These are phyloP conservation scores for Rhodotorula diobovata DNA, from an alignment of 768 basidiomycete genomes.

Conservation along the genomic window DNA sequence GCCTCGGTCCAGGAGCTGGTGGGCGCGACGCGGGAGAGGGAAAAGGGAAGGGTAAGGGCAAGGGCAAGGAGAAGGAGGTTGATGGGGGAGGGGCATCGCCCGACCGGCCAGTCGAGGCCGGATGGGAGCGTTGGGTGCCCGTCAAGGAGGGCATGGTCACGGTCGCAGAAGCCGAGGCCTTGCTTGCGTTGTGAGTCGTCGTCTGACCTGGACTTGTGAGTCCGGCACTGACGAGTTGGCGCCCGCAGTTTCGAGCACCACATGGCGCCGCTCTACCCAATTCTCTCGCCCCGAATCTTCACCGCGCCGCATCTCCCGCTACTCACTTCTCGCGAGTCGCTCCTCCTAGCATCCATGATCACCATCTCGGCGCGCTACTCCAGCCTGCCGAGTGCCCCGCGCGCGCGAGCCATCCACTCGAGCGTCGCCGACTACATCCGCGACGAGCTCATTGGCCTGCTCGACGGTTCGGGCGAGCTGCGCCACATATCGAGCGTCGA, in stretches of 20 bases:
- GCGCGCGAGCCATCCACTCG: constrained; percentile 25
- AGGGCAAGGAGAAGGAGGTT: constrained; percentile 8
- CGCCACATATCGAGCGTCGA: constrained; percentile 40
- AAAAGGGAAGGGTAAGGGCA: neutral
- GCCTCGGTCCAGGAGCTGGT: neutral
- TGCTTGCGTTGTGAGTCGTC: constrained; percentile 21
- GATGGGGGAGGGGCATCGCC: neutral
- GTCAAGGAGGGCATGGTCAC: constrained; percentile 25
- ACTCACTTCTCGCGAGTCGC: constrained; percentile 34
- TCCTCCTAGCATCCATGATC: constrained; percentile 35
- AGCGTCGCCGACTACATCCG: constrained; percentile 26
- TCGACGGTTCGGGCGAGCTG: constrained; percentile 34
- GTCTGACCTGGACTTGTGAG: neutral
- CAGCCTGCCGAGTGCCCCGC: constrained; percentile 13
- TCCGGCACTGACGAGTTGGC: neutral
- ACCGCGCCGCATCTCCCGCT: constrained; percentile 15
- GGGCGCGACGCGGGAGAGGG: neutral
- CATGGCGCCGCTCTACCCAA: constrained; percentile 32
- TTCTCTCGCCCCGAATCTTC: constrained; percentile 32
- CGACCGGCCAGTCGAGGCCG: neutral
- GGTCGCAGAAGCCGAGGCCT: constrained; percentile 16
- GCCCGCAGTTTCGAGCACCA: constrained; percentile 26
- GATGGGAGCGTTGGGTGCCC: constrained; percentile 31
- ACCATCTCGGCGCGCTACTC: constrained; percentile 36
- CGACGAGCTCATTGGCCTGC: constrained; percentile 24